Percentiles rank a stretch among this genome's conserved stretches.
These are phyloP conservation scores for Boletus eberwhitei DNA, from an alignment of 768 basidiomycete species.

Conservation along the genomic window DNA sequence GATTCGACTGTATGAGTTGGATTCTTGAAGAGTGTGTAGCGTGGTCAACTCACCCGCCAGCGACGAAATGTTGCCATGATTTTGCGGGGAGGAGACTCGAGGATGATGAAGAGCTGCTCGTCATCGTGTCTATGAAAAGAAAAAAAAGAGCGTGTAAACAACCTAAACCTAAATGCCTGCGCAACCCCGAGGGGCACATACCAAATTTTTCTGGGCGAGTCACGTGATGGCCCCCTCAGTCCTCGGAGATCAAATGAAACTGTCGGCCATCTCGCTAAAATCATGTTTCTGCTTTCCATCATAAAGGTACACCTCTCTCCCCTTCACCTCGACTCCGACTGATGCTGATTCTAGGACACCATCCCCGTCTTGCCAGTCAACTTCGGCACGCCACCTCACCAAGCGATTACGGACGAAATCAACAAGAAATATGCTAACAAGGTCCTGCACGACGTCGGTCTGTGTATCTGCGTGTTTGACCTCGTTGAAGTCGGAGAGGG, in stretches of 20 bases:
- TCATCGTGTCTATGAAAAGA: constrained; percentile 11
- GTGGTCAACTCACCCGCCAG: constrained; percentile 67
- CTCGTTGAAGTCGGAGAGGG: constrained; percentile 84
- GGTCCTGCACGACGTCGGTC: constrained; percentile 84
- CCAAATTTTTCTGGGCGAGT: constrained; percentile 2
- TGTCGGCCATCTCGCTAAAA: neutral
- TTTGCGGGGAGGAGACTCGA: constrained; percentile 56
- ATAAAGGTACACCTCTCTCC: constrained; percentile 33
- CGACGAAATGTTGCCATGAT: constrained; percentile 82
- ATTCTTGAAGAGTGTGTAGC: neutral
- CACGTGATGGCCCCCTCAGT: constrained; percentile 14
- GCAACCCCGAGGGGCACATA: neutral
- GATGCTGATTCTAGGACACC: constrained; percentile 68
- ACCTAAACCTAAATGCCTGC: no score
- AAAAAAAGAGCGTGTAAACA: neutral
- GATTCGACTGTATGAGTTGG: constrained; percentile 1
- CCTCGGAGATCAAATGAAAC: neutral
- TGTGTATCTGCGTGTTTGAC: constrained; percentile 90
- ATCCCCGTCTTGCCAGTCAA: constrained; percentile 85
- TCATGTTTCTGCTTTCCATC: constrained; percentile 48
- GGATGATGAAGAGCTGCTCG: constrained; percentile 31
- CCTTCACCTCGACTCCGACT: neutral
- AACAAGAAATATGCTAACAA: constrained; percentile 97
- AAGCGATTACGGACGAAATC: constrained; percentile 79
- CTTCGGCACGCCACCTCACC: constrained; percentile 73